Evolutionary conservation across 192 early-diverging fungal species (phyloP).

Genomic region (Rhizophlyctis rosea): DNA sequence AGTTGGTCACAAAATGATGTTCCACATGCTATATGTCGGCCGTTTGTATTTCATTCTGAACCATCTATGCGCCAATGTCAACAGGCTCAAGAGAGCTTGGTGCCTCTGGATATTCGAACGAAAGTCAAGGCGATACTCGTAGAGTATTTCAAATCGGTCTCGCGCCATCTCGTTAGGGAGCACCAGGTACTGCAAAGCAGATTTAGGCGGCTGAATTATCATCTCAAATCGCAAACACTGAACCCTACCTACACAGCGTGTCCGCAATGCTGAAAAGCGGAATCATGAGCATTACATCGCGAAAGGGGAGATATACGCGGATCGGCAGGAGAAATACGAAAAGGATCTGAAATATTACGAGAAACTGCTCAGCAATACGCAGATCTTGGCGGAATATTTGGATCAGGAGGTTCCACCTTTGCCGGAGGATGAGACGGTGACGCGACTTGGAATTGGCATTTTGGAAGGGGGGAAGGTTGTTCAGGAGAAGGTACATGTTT

Average conservation of each 20-base stretch:
- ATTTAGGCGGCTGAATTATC: no score
- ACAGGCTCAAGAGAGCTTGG: no score
- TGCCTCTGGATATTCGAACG: no score
- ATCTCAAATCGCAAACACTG: slow-evolving; percentile 25
- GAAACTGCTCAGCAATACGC: slow-evolving; percentile 53
- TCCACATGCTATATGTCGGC: no score
- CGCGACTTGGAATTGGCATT: slow-evolving; percentile 36
- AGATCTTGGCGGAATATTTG: slow-evolving; percentile 71
- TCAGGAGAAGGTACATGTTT: slow-evolving; percentile 16
- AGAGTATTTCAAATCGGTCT: slow-evolving; percentile 60
- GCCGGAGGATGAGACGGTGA: slow-evolving; percentile 64
- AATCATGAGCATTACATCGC: slow-evolving; percentile 80
- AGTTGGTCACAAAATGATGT: no score
- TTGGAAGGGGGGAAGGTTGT: slow-evolving; percentile 20
- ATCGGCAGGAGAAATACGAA: slow-evolving; percentile 71
- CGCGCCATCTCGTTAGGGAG: slow-evolving; percentile 60
- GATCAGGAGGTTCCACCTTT: slow-evolving; percentile 74
- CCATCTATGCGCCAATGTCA: neutral
- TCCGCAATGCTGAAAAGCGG: slow-evolving; percentile 69
- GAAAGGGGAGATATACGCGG: slow-evolving; percentile 77
- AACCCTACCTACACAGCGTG: no score
- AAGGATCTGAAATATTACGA: slow-evolving; percentile 66
- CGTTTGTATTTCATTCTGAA: no score
- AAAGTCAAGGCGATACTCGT: slow-evolving; percentile 42
- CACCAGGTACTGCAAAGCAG: slow-evolving; percentile 70